Evolutionary conservation across 2,329 filamentous ascomycete genomes (phyloP).

Genomic region (Phaeoacremonium minimum): DNA sequence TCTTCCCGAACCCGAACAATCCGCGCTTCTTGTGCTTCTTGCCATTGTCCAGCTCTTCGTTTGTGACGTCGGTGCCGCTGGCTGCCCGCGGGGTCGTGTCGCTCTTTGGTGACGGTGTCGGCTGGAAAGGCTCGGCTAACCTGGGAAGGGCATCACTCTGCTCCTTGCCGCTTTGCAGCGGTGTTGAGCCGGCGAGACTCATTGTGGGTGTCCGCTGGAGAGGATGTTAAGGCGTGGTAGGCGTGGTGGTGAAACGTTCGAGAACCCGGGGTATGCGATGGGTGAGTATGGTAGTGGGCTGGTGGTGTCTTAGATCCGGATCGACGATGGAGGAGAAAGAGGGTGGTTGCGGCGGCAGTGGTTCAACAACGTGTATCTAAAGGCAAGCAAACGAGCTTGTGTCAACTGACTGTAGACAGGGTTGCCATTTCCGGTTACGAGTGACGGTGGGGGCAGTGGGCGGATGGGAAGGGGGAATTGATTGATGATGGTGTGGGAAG

Average conservation of each 20-base stretch:
- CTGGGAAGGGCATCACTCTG: constrained; percentile 19
- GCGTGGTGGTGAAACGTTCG: constrained; percentile 4
- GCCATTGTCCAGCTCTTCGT: constrained; percentile 18
- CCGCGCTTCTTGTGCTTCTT: constrained; percentile 47
- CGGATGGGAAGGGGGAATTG: too few species aligned
- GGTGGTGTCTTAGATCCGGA: constrained; percentile 4
- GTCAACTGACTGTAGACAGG: too few species aligned
- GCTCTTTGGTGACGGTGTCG: constrained; percentile 11
- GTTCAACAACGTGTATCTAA: too few species aligned
- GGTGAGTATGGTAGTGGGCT: constrained; percentile 1
- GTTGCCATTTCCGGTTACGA: too few species aligned
- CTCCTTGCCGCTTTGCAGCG: constrained; percentile 17
- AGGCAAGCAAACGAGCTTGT: too few species aligned
- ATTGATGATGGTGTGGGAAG: too few species aligned
- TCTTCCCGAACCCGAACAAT: constrained; percentile 60
- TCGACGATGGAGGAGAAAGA: too few species aligned
- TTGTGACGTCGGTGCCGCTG: constrained; percentile 16
- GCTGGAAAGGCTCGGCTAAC: constrained; percentile 17
- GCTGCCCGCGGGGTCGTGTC: constrained; percentile 27
- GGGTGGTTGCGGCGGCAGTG: too few species aligned
- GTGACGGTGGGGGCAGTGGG: too few species aligned
- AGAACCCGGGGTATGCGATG: too few species aligned
- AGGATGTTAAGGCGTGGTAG: background rate
- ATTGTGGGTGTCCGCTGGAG: constrained; percentile 13
- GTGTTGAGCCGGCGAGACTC: constrained; percentile 18